These are phyloP conservation scores for Psilocybe cubensis DNA, from an alignment of 768 basidiomycete genomes.

Conservation along the genomic window DNA sequence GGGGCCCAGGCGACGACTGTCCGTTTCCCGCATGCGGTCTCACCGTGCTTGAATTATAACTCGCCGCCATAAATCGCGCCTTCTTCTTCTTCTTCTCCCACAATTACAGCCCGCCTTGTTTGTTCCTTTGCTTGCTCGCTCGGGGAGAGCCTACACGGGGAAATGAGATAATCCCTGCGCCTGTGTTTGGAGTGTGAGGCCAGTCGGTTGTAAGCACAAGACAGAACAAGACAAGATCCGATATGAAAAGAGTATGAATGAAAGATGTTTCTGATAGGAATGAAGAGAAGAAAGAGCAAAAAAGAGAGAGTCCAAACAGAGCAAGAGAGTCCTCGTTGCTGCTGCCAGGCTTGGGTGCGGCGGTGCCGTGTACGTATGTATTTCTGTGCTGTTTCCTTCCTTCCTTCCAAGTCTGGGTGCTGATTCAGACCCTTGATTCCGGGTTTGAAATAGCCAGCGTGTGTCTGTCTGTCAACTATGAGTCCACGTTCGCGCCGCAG, in stretches of 20 bases:
- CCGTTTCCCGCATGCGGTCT: slow-evolving; percentile 5
- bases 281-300: too few species aligned
- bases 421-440: slow-evolving; percentile 1
- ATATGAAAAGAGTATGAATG: neutral
- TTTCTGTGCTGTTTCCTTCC: neutral
- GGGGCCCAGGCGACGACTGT: too few species aligned
- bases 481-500: slow-evolving; percentile 1
- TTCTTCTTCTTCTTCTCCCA: too few species aligned
- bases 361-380: neutral
- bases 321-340: slow-evolving; percentile 4
- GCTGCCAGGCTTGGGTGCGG: slow-evolving; percentile 7
- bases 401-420: neutral
- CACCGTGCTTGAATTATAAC: neutral
- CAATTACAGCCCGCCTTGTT: too few species aligned
- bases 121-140: too few species aligned
- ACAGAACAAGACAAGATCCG: slow-evolving; percentile 2
- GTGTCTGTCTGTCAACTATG: neutral
- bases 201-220: too few species aligned
- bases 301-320: neutral
- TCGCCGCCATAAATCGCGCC: slow-evolving; percentile 7
- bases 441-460: neutral
- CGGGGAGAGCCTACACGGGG: neutral
- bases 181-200: too few species aligned
- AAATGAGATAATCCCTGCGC: neutral
- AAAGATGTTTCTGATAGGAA: neutral